Evolutionary conservation across 805 yeast species (phyloP).

Genomic region (Spencermartinsiella europaea): DNA sequence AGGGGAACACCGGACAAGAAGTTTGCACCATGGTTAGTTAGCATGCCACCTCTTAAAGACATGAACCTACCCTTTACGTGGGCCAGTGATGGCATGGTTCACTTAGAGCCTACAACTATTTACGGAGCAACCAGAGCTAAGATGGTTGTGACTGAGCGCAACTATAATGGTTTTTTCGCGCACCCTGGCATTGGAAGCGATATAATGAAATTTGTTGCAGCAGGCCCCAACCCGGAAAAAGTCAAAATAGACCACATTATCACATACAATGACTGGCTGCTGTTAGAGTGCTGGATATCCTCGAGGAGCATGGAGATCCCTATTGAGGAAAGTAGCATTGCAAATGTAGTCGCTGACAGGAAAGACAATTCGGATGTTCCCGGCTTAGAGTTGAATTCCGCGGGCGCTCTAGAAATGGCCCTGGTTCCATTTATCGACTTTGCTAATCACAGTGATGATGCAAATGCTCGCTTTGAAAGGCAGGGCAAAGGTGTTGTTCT

Average conservation of each 20-base stretch:
- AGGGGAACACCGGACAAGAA: constrained; percentile 18
- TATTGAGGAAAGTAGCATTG: constrained; percentile 8
- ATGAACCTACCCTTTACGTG: constrained; percentile 30
- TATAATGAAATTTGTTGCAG: constrained; percentile 9
- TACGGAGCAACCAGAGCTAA: constrained; percentile 26
- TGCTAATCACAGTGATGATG: constrained; percentile 40
- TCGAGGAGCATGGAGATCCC: constrained; percentile 33
- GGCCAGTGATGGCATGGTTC: constrained; percentile 24
- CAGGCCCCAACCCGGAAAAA: constrained; percentile 8
- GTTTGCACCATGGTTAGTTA: constrained; percentile 21
- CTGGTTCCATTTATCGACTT: constrained; percentile 53
- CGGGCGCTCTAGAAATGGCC: constrained; percentile 29
- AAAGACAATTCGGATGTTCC: neutral
- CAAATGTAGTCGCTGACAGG: no score
- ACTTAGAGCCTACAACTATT: constrained; percentile 23
- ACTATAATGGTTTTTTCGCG: constrained; percentile 20
- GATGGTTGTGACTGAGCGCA: constrained; percentile 17
- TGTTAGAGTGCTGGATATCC: constrained; percentile 34
- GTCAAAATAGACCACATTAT: constrained; percentile 7
- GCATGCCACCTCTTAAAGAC: constrained; percentile 25
- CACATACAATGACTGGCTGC: constrained; percentile 25
- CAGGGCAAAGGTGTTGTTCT: constrained; percentile 25
- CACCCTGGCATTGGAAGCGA: constrained; percentile 9
- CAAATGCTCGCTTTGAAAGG: constrained; percentile 30
- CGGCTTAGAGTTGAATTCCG: neutral